phyloP scores from a whole-genome alignment of 495 filamentous ascomycete species.

The Pseudomonodictys pantanalensis region DNA sequence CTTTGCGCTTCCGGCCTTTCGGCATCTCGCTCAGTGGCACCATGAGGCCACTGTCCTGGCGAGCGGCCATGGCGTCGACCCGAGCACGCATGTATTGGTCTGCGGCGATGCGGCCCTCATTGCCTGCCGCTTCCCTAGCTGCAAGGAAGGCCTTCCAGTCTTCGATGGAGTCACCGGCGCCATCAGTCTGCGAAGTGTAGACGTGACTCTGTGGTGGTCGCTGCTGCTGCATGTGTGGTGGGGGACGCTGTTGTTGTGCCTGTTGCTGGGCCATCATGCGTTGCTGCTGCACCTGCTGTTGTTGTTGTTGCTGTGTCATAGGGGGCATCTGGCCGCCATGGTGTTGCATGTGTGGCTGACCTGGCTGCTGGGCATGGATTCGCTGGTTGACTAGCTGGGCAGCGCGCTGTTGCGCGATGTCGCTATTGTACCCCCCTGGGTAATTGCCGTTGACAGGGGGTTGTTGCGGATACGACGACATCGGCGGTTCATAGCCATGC shows the following conservation, averaged over 20 bases:
- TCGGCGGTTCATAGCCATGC: conserved; percentile 51
- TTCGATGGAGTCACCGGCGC: conserved; percentile 54
- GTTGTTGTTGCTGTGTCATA: conserved; percentile 29
- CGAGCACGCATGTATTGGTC: conserved; percentile 62
- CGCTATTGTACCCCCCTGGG: conserved; percentile 44
- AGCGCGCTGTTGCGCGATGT: conserved; percentile 63
- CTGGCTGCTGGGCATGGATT: conserved; percentile 43
- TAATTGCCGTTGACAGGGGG: conserved; percentile 41
- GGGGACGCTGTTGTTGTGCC: conserved; percentile 36
- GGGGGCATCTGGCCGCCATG: conserved; percentile 7
- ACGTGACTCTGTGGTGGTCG: conserved; percentile 37
- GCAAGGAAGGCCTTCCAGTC: conserved; percentile 60
- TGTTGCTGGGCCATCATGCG: conserved; percentile 37
- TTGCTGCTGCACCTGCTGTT: conserved; percentile 39
- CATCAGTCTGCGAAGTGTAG: conserved; percentile 65
- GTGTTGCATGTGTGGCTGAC: conserved; percentile 5
- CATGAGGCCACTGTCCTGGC: conserved; percentile 80
- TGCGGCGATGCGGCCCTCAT: conserved; percentile 50
- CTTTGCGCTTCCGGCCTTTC: conserved; percentile 40
- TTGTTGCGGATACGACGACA: conserved; percentile 25
- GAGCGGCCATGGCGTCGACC: conserved; percentile 63
- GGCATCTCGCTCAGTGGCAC: conserved; percentile 52
- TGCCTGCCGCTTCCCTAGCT: conserved; percentile 51
- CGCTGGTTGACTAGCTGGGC: conserved; percentile 50
- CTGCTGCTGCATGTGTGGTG: conserved; percentile 41